Evolutionary conservation across 2,329 filamentous ascomycete genomes (phyloP).

Genomic region (Camillea tinctor): DNA sequence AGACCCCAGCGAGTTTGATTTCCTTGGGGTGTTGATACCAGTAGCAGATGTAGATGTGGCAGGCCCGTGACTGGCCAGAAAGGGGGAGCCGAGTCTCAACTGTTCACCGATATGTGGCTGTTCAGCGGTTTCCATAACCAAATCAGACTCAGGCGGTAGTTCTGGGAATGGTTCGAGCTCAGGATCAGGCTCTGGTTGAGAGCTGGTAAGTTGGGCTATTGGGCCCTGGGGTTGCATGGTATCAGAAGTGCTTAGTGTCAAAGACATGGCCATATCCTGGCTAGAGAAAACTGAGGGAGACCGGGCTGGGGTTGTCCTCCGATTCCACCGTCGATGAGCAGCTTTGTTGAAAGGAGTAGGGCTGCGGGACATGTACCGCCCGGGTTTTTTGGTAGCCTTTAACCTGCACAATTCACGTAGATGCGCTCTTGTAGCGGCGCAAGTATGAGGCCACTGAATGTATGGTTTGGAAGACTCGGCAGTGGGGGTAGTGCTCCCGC

Average conservation of each 20-base stretch:
- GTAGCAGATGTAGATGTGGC: conserved; percentile 53
- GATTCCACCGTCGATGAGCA: conserved; percentile 49
- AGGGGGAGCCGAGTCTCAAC: conserved; percentile 52
- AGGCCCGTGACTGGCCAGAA: conserved; percentile 59
- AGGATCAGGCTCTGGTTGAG: conserved; percentile 18
- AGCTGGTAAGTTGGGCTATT: conserved; percentile 57
- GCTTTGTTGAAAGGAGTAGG: conserved; percentile 56
- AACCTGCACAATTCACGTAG: conserved; percentile 62
- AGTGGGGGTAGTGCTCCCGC: conserved; percentile 57
- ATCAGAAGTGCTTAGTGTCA: conserved; percentile 61
- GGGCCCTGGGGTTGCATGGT: conserved; percentile 64
- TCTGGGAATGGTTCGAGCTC: conserved; percentile 28
- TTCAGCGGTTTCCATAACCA: conserved; percentile 2
- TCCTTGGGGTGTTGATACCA: conserved; percentile 38
- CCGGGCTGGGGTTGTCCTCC: conserved; percentile 46
- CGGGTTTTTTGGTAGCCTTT: conserved; percentile 46
- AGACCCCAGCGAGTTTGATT: conserved; percentile 49
- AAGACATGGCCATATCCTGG: conserved; percentile 62
- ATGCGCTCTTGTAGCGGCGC: conserved; percentile 60
- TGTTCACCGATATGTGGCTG: conserved; percentile 23
- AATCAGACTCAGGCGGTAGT: conserved; percentile 7
- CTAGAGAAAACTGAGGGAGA: conserved; percentile 54
- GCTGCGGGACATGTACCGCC: conserved; percentile 50
- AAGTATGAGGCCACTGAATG: conserved; percentile 63
- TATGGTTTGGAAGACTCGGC: conserved; percentile 47